phyloP scores from a whole-genome alignment of 169 alveolate genomes.

The Amoebophrya sp. region DNA sequence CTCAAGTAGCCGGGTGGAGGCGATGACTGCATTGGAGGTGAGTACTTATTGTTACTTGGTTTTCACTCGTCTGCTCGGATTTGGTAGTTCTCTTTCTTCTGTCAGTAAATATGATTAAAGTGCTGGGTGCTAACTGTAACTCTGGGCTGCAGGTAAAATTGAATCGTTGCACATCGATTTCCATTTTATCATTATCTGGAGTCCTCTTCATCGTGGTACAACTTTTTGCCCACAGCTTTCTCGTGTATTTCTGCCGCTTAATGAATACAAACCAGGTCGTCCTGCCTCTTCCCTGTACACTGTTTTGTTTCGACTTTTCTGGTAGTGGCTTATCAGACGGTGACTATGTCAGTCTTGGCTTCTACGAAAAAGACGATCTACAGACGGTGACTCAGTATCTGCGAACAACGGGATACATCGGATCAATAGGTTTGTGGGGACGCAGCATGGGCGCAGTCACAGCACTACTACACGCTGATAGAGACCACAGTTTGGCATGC shows the following conservation, averaged over 20 bases:
- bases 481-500: slow-evolving; percentile 53
- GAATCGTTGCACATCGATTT: too few relatives aligned
- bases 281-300: slow-evolving; percentile 60
- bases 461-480: slow-evolving; percentile 59
- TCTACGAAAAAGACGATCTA: slow-evolving; percentile 64
- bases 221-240: too few relatives aligned
- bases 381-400: slow-evolving; percentile 55
- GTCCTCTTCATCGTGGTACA: too few relatives aligned
- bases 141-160: too few relatives aligned
- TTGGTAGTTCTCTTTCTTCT: too few relatives aligned
- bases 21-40: slow-evolving; percentile 56
- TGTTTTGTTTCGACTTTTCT: slow-evolving; percentile 63
- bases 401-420: slow-evolving; percentile 49
- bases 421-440: slow-evolving; percentile 68
- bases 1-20: slow-evolving; percentile 54
- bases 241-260: too few relatives aligned
- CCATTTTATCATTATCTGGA: too few relatives aligned
- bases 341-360: slow-evolving; percentile 65
- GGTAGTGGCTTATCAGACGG: slow-evolving; percentile 74
- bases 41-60: too few relatives aligned
- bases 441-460: slow-evolving; percentile 68
- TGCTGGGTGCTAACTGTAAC: too few relatives aligned
- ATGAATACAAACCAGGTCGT: too few relatives aligned
- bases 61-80: too few relatives aligned
- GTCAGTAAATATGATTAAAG: too few relatives aligned